Base-by-base conservation (phyloP, 768 basidiomycete species). In the Tylopilus sp. region DNA sequence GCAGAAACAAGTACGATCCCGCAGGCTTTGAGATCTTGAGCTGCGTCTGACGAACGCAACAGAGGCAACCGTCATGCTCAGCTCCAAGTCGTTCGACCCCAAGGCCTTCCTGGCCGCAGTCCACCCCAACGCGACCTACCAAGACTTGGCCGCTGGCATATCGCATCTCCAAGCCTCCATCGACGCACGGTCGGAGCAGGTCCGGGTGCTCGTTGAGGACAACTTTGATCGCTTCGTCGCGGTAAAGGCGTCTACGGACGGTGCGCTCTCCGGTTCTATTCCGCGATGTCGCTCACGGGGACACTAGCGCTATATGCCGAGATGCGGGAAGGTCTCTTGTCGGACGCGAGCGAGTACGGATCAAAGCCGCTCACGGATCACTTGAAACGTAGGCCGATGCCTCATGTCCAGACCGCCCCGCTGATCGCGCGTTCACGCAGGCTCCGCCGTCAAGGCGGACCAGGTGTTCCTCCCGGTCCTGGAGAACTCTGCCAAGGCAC, bases 181-280 rank as follows among this genome's bases (percentile, higher is more conserved):
- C 53, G 95, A 98, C 63, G 81, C 87, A 2, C 84, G 95, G 40
- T 95, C 93, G 2, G 91, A 95, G 60, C 97, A 95, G n/a, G 86
- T 98, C 52, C 79, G 94, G 36, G 83, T 95, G 21, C 78, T 99
- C 29, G 97, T 99, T 11, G 95, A 98, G 68, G 93, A 98, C 62
- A 97, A 98, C 70, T 98, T 98, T 70, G 95, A 98, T 72, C 80
- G 93, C 13, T 99, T 98, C 63, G 96, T 98, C 17, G 90, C 92
- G 3, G 96, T 99, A 51, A 99, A 99, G 64, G 91, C 92, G 10
- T 90, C 89, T 10, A 96, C 91, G n/a, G 95, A 96, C 71, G 89
- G 95, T 94, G 69, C 48, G 74, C 51, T 44, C 22, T 48, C 65
- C 61, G 46, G 37, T 17, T 31, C 13, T 37, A 4, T n/a, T 43